Evolutionary conservation across 805 yeast species (phyloP), one percentile per base, ranked within the genome.

Genomic region (Schwanniomyces sp.): DNA sequence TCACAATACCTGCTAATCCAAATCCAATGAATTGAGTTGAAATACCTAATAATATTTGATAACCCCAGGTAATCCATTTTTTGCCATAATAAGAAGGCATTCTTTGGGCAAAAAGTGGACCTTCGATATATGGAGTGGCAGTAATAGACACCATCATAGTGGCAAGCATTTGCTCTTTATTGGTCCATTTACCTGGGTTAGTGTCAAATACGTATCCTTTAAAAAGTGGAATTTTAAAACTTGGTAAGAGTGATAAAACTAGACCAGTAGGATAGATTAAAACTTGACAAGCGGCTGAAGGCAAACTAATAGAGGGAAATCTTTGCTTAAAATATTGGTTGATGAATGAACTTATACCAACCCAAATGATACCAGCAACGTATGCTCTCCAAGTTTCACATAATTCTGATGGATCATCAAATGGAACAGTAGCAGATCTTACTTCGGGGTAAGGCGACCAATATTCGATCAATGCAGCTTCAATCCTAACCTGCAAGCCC

Each of bases 311-410:
- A 18, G 72, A 49, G 26, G 85, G 84, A 56, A 69, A 62, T 64
- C 86, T 72, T 45, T 80, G 81, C 7, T 70, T 63, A 59, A 82
- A 82, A 56, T 81, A 81, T 54, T 79, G 78, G 56, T 81, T 80
- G 52, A 81, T 69, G 52, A 79, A 77, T 37, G 82, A 59, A 16
- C 84, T 82, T 18, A 82, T 62, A 18, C 73, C 65, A 3, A 79
- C 75, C 76, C 83, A 75, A 34, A 79, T 55, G 2, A 78, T 49
- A 1, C 80, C 82, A 18, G 82, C 63, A 5, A 72, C 66, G 72
- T 84, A 83, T 53, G 78, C 78, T 56, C 79, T 60, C 44, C 70
- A 44, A 4, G 78, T 73, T 63, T 75, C 75, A 30, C 63, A 61
- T 9, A 57, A 56, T 41, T 64, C 48, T 5, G 57, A 54, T 11